Percentiles rank a stretch among this genome's conserved stretches.
Evolutionary conservation across 805 yeast species (phyloP).

Genomic region (Pichia deserticola): DNA sequence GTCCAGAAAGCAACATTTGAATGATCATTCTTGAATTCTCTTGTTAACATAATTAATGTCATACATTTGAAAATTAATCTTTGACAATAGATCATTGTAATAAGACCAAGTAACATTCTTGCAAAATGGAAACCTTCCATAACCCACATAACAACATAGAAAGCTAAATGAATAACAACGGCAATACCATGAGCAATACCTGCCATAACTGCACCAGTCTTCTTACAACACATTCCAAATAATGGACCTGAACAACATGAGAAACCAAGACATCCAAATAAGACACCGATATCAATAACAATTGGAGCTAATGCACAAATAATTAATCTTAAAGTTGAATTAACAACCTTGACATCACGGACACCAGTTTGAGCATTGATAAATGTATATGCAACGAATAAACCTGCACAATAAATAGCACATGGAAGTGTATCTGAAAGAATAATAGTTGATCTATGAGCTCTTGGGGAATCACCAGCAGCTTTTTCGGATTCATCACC

Average conservation of each 20-base stretch:
- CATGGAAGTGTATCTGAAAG: constrained; percentile 69
- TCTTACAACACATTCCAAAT: constrained; percentile 90
- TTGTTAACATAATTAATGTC: constrained; percentile 70
- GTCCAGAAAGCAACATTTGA: constrained; percentile 99
- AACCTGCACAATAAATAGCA: constrained; percentile 67
- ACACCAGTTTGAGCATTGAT: constrained; percentile 88
- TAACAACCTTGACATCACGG: constrained; percentile 43
- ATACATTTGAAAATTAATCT: constrained; percentile 79
- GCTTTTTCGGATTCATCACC: constrained; percentile 76
- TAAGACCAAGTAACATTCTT: constrained; percentile 79
- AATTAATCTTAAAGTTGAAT: constrained; percentile 63
- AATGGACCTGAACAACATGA: constrained; percentile 98
- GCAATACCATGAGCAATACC: constrained; percentile 95
- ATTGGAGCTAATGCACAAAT: constrained; percentile 88
- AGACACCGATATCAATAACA: constrained; percentile 79
- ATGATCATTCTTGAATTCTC: constrained; percentile 94
- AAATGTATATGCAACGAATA: constrained; percentile 72
- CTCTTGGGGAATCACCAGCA: constrained; percentile 79
- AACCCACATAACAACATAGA: constrained; percentile 96
- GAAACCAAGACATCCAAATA: constrained; percentile 67
- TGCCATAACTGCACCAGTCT: constrained; percentile 93
- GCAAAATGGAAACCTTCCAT: constrained; percentile 86
- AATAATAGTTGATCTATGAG: constrained; percentile 67
- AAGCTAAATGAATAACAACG: constrained; percentile 76
- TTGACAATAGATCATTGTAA: constrained; percentile 80